Conservation (phyloP, 495 filamentous ascomycete genomes). For the Aspergillus bertholletiae region DNA sequence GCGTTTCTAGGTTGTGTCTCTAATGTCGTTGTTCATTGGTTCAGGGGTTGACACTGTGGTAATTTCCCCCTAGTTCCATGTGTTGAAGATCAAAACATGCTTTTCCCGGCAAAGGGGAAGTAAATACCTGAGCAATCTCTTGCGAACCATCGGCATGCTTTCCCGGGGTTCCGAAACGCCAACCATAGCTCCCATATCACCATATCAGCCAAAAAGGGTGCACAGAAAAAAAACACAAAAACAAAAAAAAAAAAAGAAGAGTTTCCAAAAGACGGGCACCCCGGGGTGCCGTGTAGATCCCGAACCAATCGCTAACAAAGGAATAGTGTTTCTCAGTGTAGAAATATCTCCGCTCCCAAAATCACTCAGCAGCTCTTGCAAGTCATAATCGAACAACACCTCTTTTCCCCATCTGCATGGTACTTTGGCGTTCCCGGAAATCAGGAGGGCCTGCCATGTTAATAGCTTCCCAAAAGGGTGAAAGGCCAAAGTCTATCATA, state of each 20-base stretch:
- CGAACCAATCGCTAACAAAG: not conserved
- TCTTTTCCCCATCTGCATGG: conserved; percentile 4
- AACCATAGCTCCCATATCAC: too few species aligned
- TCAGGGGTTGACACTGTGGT: not conserved
- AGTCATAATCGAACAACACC: too few species aligned
- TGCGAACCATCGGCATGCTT: not conserved
- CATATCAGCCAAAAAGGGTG: too few species aligned
- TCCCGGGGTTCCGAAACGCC: not conserved
- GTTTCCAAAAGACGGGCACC: not conserved
- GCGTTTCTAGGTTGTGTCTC: not conserved
- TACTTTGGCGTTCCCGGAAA: too few species aligned
- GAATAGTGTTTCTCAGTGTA: not conserved
- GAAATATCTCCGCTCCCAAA: conserved; percentile 17
- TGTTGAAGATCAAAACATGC: not conserved
- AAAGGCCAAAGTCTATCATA: conserved; percentile 1
- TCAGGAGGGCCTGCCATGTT: too few species aligned
- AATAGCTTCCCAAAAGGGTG: too few species aligned
- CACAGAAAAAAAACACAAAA: not conserved
- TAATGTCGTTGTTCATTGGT: not conserved
- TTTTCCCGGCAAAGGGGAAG: not conserved
- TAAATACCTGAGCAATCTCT: not conserved
- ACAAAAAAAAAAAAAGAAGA: not conserved
- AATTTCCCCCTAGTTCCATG: not conserved
- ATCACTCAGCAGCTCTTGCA: too few species aligned
- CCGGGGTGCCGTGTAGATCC: not conserved